Base-by-base conservation (phyloP, 331 rosid species). In the Spiraea crenata region DNA sequence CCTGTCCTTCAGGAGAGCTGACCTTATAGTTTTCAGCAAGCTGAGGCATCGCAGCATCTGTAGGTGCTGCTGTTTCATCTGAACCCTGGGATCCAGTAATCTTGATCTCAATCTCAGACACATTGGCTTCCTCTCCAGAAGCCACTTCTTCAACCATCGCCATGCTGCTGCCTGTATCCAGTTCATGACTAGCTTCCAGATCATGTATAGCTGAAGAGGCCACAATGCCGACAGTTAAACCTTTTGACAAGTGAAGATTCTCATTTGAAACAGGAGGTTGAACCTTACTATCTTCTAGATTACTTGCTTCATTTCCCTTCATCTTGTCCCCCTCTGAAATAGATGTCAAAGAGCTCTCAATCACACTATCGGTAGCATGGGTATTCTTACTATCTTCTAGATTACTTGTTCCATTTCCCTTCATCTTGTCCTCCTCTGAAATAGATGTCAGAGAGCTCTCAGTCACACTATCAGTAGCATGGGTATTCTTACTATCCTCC, bases 91-190 rank as follows among this genome's bases (percentile, higher is more conserved):
- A 45, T 77, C 73, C 66, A 64, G 74, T 79, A 72, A 55, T 71
- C 56, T 52, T 48, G 54, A 49, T 39, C 80, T 74, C 57, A 34
- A 50, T 62, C 46, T 75, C 45, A 71, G 83, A 81, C 62, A 76
- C 67, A 73, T 65, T 83, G 67, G 65, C 65, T 71, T 57, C 79
- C 45, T 62, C 87, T 69, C 86, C 80, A 63, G 45, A 67, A 55
- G 48, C 73, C 37, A 69, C 78, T 49, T 76, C 76, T 77, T 76
- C 71, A 76, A 77, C 68, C 74, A 51, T 46, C 42, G 63, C 50
- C 64, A 38, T 69, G 63, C 60, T 25, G 75, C 65, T 65, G 69
- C 60, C 69, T 14, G 19, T 69, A 66, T 80, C 84, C 56, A 40
- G 66, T 75, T 81, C 63, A 46, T 5, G 38, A 45, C 50, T 82